Percentiles rank a stretch among this genome's conserved stretches.
Evolutionary conservation across 345 rosid genomes (phyloP).

Genomic region (Noccaea bulbosa): DNA sequence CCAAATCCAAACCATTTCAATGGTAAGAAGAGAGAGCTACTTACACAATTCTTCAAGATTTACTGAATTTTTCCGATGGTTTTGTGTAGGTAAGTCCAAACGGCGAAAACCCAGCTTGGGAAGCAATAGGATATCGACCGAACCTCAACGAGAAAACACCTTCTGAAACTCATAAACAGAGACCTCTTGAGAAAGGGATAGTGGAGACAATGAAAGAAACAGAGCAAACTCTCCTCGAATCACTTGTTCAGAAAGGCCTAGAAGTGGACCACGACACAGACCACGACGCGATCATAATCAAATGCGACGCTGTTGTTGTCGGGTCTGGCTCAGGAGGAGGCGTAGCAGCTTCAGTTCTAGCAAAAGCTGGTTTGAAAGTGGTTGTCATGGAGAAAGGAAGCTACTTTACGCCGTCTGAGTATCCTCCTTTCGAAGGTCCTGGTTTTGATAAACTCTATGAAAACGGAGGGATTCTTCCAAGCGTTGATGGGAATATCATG

Average conservation of each 20-base stretch:
- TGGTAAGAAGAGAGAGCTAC: neutral
- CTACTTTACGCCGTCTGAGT: slow-evolving; percentile 60
- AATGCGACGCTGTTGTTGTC: slow-evolving; percentile 75
- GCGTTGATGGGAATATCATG: slow-evolving; percentile 45
- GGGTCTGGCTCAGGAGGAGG: slow-evolving; percentile 98
- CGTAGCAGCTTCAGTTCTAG: slow-evolving; percentile 86
- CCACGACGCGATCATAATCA: slow-evolving; percentile 48
- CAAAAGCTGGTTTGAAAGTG: slow-evolving; percentile 70
- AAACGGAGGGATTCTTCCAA: slow-evolving; percentile 63
- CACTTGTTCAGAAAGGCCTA: slow-evolving; percentile 67
- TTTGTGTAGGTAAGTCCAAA: slow-evolving; percentile 58
- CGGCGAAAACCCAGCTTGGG: slow-evolving; percentile 74
- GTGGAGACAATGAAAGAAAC: slow-evolving; percentile 60
- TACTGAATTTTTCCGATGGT: neutral
- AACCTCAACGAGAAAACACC: slow-evolving; percentile 34
- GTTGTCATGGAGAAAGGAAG: slow-evolving; percentile 82
- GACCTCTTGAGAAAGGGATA: slow-evolving; percentile 78
- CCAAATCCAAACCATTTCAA: neutral
- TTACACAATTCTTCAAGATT: neutral
- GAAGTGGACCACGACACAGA: slow-evolving; percentile 41
- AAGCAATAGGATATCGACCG: slow-evolving; percentile 64
- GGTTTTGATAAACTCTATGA: slow-evolving; percentile 60
- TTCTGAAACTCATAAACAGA: slow-evolving; percentile 39
- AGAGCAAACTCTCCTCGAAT: slow-evolving; percentile 49
- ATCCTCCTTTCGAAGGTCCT: slow-evolving; percentile 71